Conservation (phyloP, 805 yeast genomes). For the Yarrowia yakushimensis region DNA sequence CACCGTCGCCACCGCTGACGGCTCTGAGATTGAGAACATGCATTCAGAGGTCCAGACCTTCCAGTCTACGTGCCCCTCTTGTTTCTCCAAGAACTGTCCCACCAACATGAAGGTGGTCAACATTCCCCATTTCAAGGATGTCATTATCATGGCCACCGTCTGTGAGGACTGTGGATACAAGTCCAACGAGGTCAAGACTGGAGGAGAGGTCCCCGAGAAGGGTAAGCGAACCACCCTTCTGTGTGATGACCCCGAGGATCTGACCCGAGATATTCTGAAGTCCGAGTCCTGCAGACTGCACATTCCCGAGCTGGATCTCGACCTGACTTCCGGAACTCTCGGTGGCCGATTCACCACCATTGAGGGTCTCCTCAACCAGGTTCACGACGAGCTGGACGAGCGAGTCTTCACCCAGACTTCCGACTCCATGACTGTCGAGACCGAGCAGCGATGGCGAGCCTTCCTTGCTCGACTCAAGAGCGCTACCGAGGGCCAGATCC, state of each 20-base stretch:
- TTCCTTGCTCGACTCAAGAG: slow-evolving; percentile 72
- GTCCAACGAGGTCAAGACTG: slow-evolving; percentile 97
- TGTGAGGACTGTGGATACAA: slow-evolving; percentile 93
- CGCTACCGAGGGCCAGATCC: slow-evolving; percentile 75
- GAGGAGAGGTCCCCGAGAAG: slow-evolving; percentile 88
- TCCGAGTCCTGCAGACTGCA: slow-evolving; percentile 86
- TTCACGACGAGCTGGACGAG: slow-evolving; percentile 78
- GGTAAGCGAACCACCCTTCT: slow-evolving; percentile 71
- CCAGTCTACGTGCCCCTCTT: slow-evolving; percentile 87
- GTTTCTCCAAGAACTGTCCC: slow-evolving; percentile 65
- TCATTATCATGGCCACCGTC: slow-evolving; percentile 89
- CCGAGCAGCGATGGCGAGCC: slow-evolving; percentile 75
- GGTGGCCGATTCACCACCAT: slow-evolving; percentile 98
- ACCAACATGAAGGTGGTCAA: slow-evolving; percentile 96
- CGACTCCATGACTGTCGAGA: slow-evolving; percentile 81
- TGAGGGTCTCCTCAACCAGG: slow-evolving; percentile 89
- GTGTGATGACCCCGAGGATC: slow-evolving; percentile 86
- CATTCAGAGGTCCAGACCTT: slow-evolving; percentile 91
- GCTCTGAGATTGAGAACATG: slow-evolving; percentile 77
- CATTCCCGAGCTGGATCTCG: slow-evolving; percentile 85
- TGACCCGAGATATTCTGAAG: slow-evolving; percentile 89
- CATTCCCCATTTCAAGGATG: slow-evolving; percentile 98
- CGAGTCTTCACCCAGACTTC: slow-evolving; percentile 83
- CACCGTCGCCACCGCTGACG: slow-evolving; percentile 42
- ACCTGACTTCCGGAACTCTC: slow-evolving; percentile 90